These are phyloP conservation scores for Allium fistulosum DNA, from an alignment of 106 monocot species.

Conservation along the genomic window DNA sequence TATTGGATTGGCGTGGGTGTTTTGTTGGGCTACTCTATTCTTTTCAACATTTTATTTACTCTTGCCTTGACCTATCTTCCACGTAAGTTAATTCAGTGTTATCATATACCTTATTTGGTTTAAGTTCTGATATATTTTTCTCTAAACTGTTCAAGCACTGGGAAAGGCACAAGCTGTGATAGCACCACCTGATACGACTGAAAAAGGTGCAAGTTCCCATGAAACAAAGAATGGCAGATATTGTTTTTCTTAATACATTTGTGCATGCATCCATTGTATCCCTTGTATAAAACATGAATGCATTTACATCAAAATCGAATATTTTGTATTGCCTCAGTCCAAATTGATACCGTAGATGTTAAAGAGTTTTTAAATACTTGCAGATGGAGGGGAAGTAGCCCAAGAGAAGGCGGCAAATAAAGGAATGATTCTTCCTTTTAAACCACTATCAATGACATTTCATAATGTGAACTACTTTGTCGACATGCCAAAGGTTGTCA, in stretches of 20 bases:
- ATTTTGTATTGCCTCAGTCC: too few relatives aligned
- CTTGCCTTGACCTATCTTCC: slow-evolving; percentile 38
- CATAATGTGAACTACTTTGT: not conserved
- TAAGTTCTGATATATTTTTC: not conserved
- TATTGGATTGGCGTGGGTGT: slow-evolving; percentile 46
- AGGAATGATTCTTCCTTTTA: not conserved
- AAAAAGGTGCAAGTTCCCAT: too few relatives aligned
- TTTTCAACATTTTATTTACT: slow-evolving; percentile 40
- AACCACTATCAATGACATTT: not conserved
- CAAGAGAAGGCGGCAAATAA: not conserved
- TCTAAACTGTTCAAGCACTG: slow-evolving; percentile 18
- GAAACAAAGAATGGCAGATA: not conserved
- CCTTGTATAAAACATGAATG: too few relatives aligned
- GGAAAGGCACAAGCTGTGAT: slow-evolving; percentile 36
- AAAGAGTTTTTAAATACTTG: not conserved
- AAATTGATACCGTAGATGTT: too few relatives aligned
- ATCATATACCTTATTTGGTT: not conserved
- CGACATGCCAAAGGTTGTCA: not conserved
- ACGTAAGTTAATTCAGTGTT: slow-evolving; percentile 17
- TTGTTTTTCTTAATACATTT: too few relatives aligned
- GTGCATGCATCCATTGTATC: too few relatives aligned
- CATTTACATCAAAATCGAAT: too few relatives aligned
- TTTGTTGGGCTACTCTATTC: slow-evolving; percentile 29
- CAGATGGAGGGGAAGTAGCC: not conserved
- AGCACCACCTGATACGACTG: too few relatives aligned